Evolutionary conservation across 2,329 filamentous ascomycete species (phyloP).

Genomic region (Grosmannia penicillata): DNA sequence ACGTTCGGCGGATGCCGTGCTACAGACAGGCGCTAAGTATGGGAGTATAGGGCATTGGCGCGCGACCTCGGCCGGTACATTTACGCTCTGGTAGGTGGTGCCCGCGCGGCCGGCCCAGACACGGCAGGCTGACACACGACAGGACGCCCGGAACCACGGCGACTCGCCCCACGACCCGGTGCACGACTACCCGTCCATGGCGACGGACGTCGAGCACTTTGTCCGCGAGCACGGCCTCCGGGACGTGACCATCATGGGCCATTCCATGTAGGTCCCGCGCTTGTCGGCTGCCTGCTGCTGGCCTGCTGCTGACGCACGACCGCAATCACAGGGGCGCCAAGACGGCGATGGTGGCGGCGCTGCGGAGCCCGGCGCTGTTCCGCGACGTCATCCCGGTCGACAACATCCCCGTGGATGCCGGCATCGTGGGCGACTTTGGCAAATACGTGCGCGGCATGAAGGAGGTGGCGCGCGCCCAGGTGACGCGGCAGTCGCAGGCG

Average conservation of each 20-base stretch:
- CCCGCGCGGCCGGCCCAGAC: no score
- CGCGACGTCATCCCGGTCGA: constrained; percentile 69
- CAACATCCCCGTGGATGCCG: constrained; percentile 77
- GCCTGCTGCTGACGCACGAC: no score
- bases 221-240: constrained; percentile 56
- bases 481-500: constrained; percentile 61
- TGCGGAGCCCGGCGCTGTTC: constrained; percentile 53
- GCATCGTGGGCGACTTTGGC: constrained; percentile 58
- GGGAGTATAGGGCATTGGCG: constrained; percentile 54
- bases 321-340: constrained; percentile 74
- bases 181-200: constrained; percentile 74
- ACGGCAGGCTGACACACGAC: background rate
- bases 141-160: constrained; percentile 90
- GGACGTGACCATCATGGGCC: constrained; percentile 67
- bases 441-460: constrained; percentile 77
- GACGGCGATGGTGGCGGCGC: constrained; percentile 74
- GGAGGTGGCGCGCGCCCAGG: constrained; percentile 53
- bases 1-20: no score
- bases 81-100: constrained; percentile 62
- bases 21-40: background rate
- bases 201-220: constrained; percentile 69
- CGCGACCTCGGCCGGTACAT: constrained; percentile 67
- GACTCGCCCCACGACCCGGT: constrained; percentile 63
- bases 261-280: constrained; percentile 56
- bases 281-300: background rate